Evolutionary conservation across 371 early-diverging fungal genomes (phyloP), one percentile per base, ranked within the genome.

Genomic region (Rhizopus stolonifer): DNA sequence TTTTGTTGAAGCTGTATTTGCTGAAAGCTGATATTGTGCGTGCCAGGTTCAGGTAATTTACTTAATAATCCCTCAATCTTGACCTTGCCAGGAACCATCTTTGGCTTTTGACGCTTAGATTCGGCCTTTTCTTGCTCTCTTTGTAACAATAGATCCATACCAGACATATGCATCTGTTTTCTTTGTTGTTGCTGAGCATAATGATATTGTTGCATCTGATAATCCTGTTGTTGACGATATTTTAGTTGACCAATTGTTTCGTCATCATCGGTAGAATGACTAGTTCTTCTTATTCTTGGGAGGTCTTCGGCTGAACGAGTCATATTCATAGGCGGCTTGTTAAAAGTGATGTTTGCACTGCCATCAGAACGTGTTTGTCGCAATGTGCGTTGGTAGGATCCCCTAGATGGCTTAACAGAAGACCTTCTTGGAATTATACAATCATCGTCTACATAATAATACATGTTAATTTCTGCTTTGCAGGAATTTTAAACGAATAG

Each of bases 131-230:
- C 74, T 46, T 70, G 74, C 26, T 77, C 77, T 19, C 69, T 53
- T 53, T 77, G 74, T 18, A 63, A 62, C 17, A 77, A 36, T 21
- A 77, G 52, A 38, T 77, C 77, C 71, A 77, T 77, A 43, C 74
- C 77, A 8, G 72, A 72, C 67, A 74, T 68, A 39, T 70, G 64
- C 10, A 59, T 50, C 23, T 64, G 60, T 2, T 72, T 61, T 49
- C 51, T 50, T 26, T 64, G 60, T 2, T 72, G 65, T 49, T 52
- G 21, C 5, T 36, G 32, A 44, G 44, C 36, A 36, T 15, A 14
- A 36, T 5, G 4, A 15, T 21, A 26, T 39, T 53, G 47, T 25
- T 56, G 56, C 18, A 63, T 60, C 25, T 50, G 46, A n/a, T 54
- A 52, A n/a, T 38, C 36, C 11, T 25, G 36, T 0, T 33, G 18